Conservation (phyloP, 345 rosid species). For the Aquilaria sinensis region DNA sequence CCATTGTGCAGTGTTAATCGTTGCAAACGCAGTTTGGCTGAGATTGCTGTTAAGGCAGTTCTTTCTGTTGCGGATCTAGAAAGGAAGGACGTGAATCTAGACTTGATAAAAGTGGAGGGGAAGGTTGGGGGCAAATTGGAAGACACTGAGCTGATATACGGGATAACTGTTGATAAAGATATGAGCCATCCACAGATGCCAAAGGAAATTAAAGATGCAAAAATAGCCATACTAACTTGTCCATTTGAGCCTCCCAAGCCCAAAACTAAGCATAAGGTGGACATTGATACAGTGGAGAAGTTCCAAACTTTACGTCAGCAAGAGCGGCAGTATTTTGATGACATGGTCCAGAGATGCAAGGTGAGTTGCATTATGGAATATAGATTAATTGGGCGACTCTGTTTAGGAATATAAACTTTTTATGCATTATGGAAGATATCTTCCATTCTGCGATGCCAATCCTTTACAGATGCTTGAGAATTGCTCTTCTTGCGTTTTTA, state of each 20-base stretch:
- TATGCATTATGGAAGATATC: no score
- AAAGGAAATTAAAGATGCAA: slow-evolving; percentile 69
- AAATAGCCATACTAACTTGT: slow-evolving; percentile 90
- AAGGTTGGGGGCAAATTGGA: slow-evolving; percentile 86
- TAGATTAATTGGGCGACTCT: no score
- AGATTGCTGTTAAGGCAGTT: slow-evolving; percentile 89
- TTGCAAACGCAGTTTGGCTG: slow-evolving; percentile 81
- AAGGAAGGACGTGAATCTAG: slow-evolving; percentile 81
- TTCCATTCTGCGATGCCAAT: no score
- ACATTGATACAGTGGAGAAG: slow-evolving; percentile 86
- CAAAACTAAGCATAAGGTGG: slow-evolving; percentile 95
- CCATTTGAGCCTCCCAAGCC: slow-evolving; percentile 97
- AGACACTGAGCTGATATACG: slow-evolving; percentile 79
- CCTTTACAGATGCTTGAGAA: background rate
- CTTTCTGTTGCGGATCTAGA: slow-evolving; percentile 90
- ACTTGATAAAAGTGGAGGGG: slow-evolving; percentile 88
- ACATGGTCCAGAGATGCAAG: slow-evolving; percentile 96
- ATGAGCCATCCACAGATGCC: slow-evolving; percentile 99
- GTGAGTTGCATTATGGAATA: slow-evolving; percentile 15
- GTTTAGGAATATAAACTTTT: no score
- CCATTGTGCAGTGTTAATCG: slow-evolving; percentile 64
- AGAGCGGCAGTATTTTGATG: slow-evolving; percentile 75
- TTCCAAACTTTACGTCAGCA: slow-evolving; percentile 77
- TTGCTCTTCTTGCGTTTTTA: background rate
- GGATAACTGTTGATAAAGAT: slow-evolving; percentile 78